A percentile compares a stretch with the other conserved stretches of the same genome.
Conservation (phyloP, 305 asterid species). For the Solanum hybrid region DNA sequence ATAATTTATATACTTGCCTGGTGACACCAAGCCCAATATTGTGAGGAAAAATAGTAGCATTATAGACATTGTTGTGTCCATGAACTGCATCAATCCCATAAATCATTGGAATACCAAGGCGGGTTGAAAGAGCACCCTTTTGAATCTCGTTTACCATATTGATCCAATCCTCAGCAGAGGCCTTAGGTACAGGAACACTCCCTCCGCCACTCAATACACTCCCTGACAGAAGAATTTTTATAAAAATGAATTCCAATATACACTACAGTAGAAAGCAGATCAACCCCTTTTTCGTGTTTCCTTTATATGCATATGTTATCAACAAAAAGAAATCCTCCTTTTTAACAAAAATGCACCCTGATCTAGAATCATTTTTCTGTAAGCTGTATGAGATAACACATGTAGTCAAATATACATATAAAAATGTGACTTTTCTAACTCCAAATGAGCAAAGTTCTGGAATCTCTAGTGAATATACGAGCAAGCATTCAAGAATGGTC, state of each 20-base stretch:
- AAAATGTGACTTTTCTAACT: not conserved
- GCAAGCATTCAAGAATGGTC: not conserved
- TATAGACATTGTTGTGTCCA: conserved; percentile 31
- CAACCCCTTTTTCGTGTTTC: not conserved
- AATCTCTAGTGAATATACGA: not conserved
- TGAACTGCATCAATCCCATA: conserved; percentile 42
- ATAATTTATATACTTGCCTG: conserved; percentile 13
- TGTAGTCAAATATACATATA: not conserved
- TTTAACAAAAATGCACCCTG: not conserved
- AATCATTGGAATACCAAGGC: conserved; percentile 33
- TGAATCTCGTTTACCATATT: conserved; percentile 30
- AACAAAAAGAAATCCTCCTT: not conserved
- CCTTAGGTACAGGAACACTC: conserved; percentile 27
- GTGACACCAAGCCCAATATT: conserved; percentile 40
- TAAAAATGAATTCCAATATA: not conserved
- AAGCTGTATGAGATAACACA: not conserved
- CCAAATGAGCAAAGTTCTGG: not conserved
- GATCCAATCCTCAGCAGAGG: conserved; percentile 26
- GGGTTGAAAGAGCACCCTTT: conserved; percentile 23
- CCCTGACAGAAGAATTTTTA: conserved; percentile 13
- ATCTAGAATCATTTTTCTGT: not conserved
- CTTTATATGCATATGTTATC: not conserved
- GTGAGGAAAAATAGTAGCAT: conserved; percentile 36
- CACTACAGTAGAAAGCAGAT: not conserved
- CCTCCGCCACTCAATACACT: conserved; percentile 42